These are phyloP conservation scores for Hylodesmum podocarpum DNA, from an alignment of 306 rosid species.

Conservation along the genomic window DNA sequence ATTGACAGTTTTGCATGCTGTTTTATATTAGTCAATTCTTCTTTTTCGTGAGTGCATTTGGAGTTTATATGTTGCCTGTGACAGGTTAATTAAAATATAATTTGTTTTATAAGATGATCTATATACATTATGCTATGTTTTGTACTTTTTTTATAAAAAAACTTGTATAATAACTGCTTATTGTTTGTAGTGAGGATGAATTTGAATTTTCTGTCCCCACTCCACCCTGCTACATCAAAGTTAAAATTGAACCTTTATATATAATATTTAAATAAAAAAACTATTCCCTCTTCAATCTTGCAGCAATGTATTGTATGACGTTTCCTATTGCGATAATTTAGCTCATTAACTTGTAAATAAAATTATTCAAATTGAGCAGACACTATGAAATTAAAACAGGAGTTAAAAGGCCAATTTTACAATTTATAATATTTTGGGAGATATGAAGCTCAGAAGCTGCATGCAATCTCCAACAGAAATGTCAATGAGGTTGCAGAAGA, in stretches of 20 bases:
- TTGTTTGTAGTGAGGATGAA: neutral
- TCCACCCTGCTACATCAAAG: neutral
- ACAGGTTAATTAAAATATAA: neutral
- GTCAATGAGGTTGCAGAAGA: neutral
- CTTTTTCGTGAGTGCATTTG: neutral
- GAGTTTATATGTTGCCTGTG: neutral
- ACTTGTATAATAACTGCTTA: neutral
- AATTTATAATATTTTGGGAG: neutral
- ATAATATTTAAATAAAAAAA: neutral
- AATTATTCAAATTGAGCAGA: neutral
- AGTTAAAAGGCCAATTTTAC: neutral
- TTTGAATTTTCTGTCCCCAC: slow-evolving; percentile 6
- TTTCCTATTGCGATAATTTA: slow-evolving; percentile 6
- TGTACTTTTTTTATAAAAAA: neutral
- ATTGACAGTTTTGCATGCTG: neutral
- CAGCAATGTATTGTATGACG: neutral
- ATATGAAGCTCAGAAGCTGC: slow-evolving; percentile 16
- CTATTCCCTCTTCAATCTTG: slow-evolving; percentile 9
- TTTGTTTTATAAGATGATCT: neutral
- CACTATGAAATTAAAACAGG: neutral
- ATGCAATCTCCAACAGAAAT: neutral
- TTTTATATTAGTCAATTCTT: neutral
- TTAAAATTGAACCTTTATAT: neutral
- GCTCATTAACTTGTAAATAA: neutral
- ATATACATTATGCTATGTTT: neutral